Base-by-base conservation (phyloP, 345 rosid species). In the Euphorbia tirucalli region DNA sequence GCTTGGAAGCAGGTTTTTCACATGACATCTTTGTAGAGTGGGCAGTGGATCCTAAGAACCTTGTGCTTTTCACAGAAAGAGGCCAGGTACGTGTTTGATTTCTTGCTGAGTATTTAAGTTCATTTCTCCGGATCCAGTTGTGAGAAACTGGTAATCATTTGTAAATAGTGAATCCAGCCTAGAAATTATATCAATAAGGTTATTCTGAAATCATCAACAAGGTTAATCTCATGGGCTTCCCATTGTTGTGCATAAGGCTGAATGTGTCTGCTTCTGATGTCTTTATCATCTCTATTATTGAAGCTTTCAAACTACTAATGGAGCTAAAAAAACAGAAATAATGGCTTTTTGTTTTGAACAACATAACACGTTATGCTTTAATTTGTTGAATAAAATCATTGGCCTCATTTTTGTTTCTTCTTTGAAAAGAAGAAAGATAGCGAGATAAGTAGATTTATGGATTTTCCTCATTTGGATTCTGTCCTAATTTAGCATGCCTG, bases 1-100 rank as follows among this genome's bases (percentile, higher is more conserved):
- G 99, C 74, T 87, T 95, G 74, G 97, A 95, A 82, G 96, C 97
- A 52, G 99, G 99, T 56, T 92, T 92, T 77, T 85, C 99, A 79
- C 99, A 90, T 71, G 97, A 92, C 75, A 92, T 95, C 78, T 92
- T 95, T 66, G 97, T 88, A 70, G 97, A 95, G 64, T 95, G 97
- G 99, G 97, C 97, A 18, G 80, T 87, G 73, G 99, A 92, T 81
- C 80, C 77, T 22, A 92, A 80, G 84, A 95, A 92, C 82, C 88
- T 90, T 24, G 89, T 92, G 57, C 93, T 95, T 59, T 95, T 95
- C 81, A 90, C 97, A 7, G 99, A 95, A 82, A 88, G 91, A 85
- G 97, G 99, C 82, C 99, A 95, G 90, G 99, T 95, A 77, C 13
- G 50, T 61, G 59, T 57, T 55, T 37, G 49, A 24, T 32, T 31